A percentile compares a stretch with the other conserved stretches of the same genome.
Conservation (phyloP, 345 rosid genomes). For the Eucalyptus leucophloia region DNA sequence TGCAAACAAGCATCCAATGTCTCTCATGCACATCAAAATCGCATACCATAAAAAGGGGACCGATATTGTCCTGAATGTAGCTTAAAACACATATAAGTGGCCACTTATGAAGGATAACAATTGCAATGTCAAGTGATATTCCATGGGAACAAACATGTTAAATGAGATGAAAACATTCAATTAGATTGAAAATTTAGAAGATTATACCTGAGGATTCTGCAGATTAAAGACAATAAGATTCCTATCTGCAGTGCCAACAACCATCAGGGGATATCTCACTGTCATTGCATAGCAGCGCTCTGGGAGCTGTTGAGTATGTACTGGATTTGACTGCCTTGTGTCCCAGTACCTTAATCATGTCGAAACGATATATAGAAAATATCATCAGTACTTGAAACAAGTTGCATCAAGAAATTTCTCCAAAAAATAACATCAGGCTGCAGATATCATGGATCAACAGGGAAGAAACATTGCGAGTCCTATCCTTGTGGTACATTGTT, state of each 20-base stretch:
- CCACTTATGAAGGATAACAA: neutral
- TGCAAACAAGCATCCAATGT: neutral
- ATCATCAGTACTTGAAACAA: neutral
- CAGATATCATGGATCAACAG: neutral
- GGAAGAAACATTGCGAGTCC: neutral
- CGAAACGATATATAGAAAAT: neutral
- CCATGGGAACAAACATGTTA: neutral
- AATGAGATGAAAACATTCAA: neutral
- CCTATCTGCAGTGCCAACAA: slow-evolving; percentile 96
- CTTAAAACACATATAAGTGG: neutral
- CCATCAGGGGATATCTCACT: slow-evolving; percentile 88
- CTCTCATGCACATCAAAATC: neutral
- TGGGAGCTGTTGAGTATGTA: slow-evolving; percentile 91
- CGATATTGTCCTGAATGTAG: neutral
- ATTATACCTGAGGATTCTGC: slow-evolving; percentile 82
- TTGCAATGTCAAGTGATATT: neutral
- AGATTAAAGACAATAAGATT: slow-evolving; percentile 73
- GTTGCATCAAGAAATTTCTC: neutral
- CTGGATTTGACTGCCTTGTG: slow-evolving; percentile 76
- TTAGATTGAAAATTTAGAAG: neutral
- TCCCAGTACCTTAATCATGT: slow-evolving; percentile 73
- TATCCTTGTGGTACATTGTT: neutral
- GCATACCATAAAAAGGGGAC: neutral
- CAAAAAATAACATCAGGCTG: neutral
- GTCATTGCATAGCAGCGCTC: slow-evolving; percentile 84